Evolutionary conservation across 1,139 yeast genomes (phyloP), one percentile per base, ranked within the genome.

Genomic region (Yamadazyma siamensis): DNA sequence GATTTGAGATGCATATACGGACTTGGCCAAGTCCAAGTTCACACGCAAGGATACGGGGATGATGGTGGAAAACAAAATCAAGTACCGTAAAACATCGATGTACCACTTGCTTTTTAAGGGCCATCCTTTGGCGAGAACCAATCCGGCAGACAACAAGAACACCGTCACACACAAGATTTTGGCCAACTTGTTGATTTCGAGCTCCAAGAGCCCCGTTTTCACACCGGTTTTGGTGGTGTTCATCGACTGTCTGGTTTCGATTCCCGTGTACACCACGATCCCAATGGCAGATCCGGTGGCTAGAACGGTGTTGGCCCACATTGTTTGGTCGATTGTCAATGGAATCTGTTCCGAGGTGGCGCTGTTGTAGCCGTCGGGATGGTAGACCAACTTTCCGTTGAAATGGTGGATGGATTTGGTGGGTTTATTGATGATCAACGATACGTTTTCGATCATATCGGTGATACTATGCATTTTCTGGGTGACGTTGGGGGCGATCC

Each of bases 281-380:
- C 95, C 98, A 22, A 88, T 65, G 10, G 94, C 94, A 3, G 87
- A 73, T 6, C 97, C 97, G 0, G 95, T 84, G 0, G 98, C 98
- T 20, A 94, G 64, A 0, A 94, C 96, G 0, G 99, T 91, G 52
- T 94, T 94, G 8, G 97, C 97, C 99, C 99, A 94, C 50, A 94
- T 59, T 0, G 98, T 87, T 51, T 91, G 91, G 55, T 94, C 99
- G 3, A 91, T 77, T 2, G 83, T 69, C 19, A 94, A 63, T 3
- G 96, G 89, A 21, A 73, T 66, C 1, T 80, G 65, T 25, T 76
- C 71, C 2, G 38, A 26, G 13, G 28, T 29, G 5, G 26, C 11
- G 27, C 67, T 65, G 13, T 40, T 36, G 10, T 49, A 35, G 13
- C 55, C 52, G 32, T 53, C 45, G 13, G 64, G 54, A 34, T 59